These are phyloP conservation scores for Cryphonectria carpinicola DNA, from an alignment of 2,329 filamentous ascomycete species.

Conservation along the genomic window DNA sequence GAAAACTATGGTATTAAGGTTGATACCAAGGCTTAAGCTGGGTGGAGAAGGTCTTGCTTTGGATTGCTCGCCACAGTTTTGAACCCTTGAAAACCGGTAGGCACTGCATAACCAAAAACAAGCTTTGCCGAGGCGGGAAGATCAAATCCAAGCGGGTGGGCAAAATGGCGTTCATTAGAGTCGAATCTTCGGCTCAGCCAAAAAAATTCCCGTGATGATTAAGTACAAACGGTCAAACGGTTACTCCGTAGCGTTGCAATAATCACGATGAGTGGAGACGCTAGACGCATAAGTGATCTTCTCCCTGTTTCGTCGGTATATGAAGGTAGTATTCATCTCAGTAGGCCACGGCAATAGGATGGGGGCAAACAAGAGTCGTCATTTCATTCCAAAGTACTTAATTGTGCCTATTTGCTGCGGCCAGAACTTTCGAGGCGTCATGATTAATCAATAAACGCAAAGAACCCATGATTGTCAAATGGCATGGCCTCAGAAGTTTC, in stretches of 20 bases:
- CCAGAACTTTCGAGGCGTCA: not conserved
- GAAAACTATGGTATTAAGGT: not conserved
- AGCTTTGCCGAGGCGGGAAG: slow-evolving; percentile 8
- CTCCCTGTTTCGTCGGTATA: not conserved
- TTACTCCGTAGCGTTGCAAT: not conserved
- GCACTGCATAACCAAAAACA: not conserved
- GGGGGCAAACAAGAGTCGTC: not conserved
- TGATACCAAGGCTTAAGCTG: not conserved
- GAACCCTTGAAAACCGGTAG: not conserved
- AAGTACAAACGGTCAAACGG: not conserved
- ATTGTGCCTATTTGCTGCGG: not conserved
- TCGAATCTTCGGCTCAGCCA: not conserved
- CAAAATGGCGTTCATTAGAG: not conserved
- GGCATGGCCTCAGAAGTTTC: no score
- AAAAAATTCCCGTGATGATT: not conserved
- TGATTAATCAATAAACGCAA: not conserved
- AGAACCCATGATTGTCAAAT: no score
- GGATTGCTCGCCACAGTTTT: not conserved
- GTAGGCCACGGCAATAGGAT: not conserved
- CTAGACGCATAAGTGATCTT: not conserved
- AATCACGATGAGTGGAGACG: not conserved
- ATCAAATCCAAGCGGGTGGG: not conserved
- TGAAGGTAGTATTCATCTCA: not conserved
- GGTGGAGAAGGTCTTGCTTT: not conserved
- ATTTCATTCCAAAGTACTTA: not conserved